Evolutionary conservation across 2,329 filamentous ascomycete species (phyloP).

Genomic region (Mycocentrospora acerina): DNA sequence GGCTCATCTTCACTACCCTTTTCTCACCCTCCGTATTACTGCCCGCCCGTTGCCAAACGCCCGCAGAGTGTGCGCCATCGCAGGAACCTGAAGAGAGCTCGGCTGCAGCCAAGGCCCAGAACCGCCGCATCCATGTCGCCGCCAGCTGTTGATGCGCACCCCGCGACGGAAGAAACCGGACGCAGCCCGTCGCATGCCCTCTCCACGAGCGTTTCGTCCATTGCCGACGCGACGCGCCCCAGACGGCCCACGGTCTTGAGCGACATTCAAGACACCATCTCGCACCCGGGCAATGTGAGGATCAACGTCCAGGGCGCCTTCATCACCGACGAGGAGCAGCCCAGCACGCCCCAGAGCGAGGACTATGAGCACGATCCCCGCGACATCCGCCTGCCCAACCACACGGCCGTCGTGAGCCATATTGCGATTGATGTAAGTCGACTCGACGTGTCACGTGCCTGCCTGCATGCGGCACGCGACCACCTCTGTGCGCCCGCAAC

Average conservation of each 20-base stretch:
- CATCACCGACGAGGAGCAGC: slow-evolving; percentile 75
- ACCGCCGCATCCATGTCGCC: slow-evolving; percentile 33
- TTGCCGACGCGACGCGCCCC: slow-evolving; percentile 20
- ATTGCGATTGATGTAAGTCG: slow-evolving; percentile 86
- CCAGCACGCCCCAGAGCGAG: slow-evolving; percentile 52
- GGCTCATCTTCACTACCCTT: slow-evolving; percentile 19
- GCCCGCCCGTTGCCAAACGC: slow-evolving; percentile 18
- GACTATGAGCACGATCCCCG: slow-evolving; percentile 73
- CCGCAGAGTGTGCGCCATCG: slow-evolving; percentile 28
- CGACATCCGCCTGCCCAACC: slow-evolving; percentile 94
- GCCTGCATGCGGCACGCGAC: slow-evolving; percentile 16
- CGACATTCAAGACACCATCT: slow-evolving; percentile 56
- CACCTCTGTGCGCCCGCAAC: not conserved
- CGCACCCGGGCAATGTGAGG: slow-evolving; percentile 69
- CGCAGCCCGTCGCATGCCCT: slow-evolving; percentile 18
- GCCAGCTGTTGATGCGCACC: slow-evolving; percentile 21
- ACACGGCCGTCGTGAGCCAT: slow-evolving; percentile 93
- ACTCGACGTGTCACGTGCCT: slow-evolving; percentile 13
- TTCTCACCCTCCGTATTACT: slow-evolving; percentile 22
- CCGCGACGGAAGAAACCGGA: slow-evolving; percentile 36
- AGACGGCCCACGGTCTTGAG: slow-evolving; percentile 35
- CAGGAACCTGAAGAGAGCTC: slow-evolving; percentile 29
- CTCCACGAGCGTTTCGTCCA: slow-evolving; percentile 17
- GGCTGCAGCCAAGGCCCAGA: slow-evolving; percentile 40
- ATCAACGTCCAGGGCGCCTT: slow-evolving; percentile 98